These are phyloP conservation scores for Astrothelium macrocarpum DNA, from an alignment of 495 filamentous ascomycete genomes.

Conservation along the genomic window DNA sequence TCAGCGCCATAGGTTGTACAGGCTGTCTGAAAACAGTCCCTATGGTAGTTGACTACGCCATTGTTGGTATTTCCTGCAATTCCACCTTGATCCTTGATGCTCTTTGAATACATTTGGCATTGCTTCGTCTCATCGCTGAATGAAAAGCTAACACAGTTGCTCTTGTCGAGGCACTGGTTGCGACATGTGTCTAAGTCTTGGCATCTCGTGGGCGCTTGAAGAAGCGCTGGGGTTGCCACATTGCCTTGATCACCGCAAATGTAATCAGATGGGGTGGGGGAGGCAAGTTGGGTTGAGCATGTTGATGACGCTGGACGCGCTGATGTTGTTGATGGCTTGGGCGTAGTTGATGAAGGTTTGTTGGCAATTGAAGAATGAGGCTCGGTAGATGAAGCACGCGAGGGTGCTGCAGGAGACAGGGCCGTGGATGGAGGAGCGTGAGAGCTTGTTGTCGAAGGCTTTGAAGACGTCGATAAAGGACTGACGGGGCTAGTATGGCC, in stretches of 20 bases:
- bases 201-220: not conserved
- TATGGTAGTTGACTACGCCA: not conserved
- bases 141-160: not conserved
- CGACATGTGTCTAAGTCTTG: not conserved
- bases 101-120: not conserved
- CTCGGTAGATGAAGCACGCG: not conserved
- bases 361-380: not conserved
- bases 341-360: not conserved
- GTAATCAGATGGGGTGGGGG: not conserved
- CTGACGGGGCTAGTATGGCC: not conserved
- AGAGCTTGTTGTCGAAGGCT: not conserved
- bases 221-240: not conserved
- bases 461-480: not conserved
- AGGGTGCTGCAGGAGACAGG: not conserved
- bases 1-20: not conserved
- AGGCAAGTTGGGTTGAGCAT: not conserved
- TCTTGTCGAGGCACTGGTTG: constrained; percentile 5
- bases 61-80: not conserved
- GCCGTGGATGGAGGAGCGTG: not conserved
- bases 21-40: not conserved
- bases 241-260: constrained; percentile 1
- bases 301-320: not conserved
- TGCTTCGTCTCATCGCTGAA: not conserved
- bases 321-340: not conserved
- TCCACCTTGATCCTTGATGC: not conserved